Conservation (phyloP, 2,329 filamentous ascomycete genomes). For the Colletotrichum godetiae region DNA sequence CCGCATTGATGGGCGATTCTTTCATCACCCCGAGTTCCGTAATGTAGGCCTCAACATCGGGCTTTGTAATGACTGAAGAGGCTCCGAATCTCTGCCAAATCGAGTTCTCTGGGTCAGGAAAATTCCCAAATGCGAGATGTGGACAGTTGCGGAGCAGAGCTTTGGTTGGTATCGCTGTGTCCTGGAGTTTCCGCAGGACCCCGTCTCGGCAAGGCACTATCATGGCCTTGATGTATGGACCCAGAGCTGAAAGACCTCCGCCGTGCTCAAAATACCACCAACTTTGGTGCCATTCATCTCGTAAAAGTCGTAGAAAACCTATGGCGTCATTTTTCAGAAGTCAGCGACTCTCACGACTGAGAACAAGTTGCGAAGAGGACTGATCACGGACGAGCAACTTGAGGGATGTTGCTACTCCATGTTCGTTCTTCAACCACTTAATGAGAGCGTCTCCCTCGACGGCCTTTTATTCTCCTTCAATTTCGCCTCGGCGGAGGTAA, state of each 20-base stretch:
- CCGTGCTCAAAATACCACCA: background rate
- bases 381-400: background rate
- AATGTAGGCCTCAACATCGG: background rate
- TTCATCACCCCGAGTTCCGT: background rate
- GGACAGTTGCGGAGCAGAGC: background rate
- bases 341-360: background rate
- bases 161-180: background rate
- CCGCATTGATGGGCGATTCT: background rate
- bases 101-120: background rate
- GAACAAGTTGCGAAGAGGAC: no score
- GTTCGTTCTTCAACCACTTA: background rate
- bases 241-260: no score
- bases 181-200: background rate
- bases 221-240: background rate
- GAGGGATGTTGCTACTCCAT: background rate
- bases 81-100: background rate
- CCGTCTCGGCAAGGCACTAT: background rate
- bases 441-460: no score
- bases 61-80: background rate
- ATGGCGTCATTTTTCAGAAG: background rate
- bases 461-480: no score
- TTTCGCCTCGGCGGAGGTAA: no score
- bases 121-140: background rate
- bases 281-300: background rate
- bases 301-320: background rate